Evolutionary conservation across 352 stramenopile genomes (phyloP), one percentile per base, ranked within the genome.

Genomic region (Phytophthora cactorum): DNA sequence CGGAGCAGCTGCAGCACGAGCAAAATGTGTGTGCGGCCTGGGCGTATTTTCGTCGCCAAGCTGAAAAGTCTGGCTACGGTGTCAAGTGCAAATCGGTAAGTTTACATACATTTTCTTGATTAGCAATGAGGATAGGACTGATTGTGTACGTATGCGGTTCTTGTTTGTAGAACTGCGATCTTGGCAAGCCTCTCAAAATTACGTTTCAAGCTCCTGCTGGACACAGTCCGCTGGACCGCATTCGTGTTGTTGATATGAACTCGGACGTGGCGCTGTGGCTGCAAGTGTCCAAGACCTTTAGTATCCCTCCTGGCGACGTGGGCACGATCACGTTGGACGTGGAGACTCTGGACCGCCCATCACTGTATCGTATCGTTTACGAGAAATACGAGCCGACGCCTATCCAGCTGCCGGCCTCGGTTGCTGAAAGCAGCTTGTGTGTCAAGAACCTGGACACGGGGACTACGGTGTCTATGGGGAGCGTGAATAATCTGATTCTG

Each of bases 221-320:
- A 11, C 88, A 96, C 69, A 96, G 88, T 39, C 32, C 74, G 4
- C 60, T 94, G 17, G 88, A 96, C 61, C 86, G 88, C 14, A 89
- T 96, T 49, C 88, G 88, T 28, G 78, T 96, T 15, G 82, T 96
- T n/a, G 85, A 96, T 67, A 85, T 95, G 77, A 92, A 95, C 39
- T 87, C 87, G 59, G 78, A 92, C 25, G 76, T 91, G 14, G 68
- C 88, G 15, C 64, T 94, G 5, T 96, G 86, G 87, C 70, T 92
- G n/a, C 88, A 96, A 77, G 84, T 89, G 10, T 94, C 86, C 1
- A 94, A 94, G 63, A 95, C 71, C 12, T 94, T 96, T 55, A 82
- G 64, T 51, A 92, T 94, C 17, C 88, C 85, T 43, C 86, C 88
- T 58, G 87, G 86, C 3, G 68, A 88, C 38, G 79, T 95, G 41